Evolutionary conservation across 768 basidiomycete species (phyloP).

Genomic region (Boletus subcaerulescens): DNA sequence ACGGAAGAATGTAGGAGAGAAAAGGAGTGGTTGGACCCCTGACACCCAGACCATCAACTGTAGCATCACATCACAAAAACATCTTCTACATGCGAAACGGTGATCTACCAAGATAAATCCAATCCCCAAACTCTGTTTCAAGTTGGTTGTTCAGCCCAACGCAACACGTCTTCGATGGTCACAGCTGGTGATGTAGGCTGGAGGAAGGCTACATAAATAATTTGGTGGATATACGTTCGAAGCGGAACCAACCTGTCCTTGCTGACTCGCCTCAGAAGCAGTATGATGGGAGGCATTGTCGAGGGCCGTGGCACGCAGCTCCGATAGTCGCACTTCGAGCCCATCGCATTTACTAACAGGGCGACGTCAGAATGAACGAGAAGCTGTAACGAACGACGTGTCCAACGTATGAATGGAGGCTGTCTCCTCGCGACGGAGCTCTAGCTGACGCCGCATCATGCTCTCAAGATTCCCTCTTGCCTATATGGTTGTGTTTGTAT

Average conservation of each 20-base stretch:
- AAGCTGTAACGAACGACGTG: not conserved
- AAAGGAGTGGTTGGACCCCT: slow-evolving; percentile 13
- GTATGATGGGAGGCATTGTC: slow-evolving; percentile 9
- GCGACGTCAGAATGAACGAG: slow-evolving; percentile 7
- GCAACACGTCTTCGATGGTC: slow-evolving; percentile 42
- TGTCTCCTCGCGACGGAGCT: slow-evolving; percentile 72
- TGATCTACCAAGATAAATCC: not conserved
- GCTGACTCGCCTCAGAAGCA: not conserved
- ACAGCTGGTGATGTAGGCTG: slow-evolving; percentile 12
- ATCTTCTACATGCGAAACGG: not conserved
- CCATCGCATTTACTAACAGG: slow-evolving; percentile 64
- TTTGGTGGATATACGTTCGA: not conserved
- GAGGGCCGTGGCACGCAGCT: slow-evolving; percentile 39
- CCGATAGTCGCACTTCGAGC: slow-evolving; percentile 59
- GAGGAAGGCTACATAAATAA: not conserved
- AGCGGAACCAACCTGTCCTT: slow-evolving; percentile 17
- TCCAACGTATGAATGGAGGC: slow-evolving; percentile 64
- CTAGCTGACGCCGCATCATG: slow-evolving; percentile 79
- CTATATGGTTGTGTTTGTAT: slow-evolving; percentile 33
- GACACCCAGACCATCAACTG: slow-evolving; percentile 5
- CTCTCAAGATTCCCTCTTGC: slow-evolving; percentile 77
- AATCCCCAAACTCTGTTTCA: slow-evolving; percentile 8
- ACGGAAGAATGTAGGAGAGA: not conserved
- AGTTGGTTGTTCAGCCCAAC: slow-evolving; percentile 54
- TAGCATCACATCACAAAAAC: no score